Conservation (phyloP, 345 rosid species). For the Lepidium aucheri region DNA sequence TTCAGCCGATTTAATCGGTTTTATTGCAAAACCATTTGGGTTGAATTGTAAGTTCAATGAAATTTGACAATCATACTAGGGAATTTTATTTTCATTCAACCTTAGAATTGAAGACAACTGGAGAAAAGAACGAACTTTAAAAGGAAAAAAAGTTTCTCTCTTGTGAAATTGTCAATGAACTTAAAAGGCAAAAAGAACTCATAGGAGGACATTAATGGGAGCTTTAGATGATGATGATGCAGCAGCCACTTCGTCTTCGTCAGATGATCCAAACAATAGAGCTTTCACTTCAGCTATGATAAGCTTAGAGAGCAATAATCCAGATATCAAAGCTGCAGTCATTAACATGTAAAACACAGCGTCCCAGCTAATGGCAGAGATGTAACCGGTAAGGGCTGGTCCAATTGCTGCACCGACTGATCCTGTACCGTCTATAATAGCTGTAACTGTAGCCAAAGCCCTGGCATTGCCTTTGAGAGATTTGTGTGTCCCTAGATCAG, state of each 20-base stretch:
- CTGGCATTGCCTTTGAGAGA: constrained; percentile 81
- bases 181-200: background rate
- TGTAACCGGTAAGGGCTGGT: constrained; percentile 82
- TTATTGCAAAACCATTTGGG: background rate
- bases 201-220: constrained; percentile 25
- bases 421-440: constrained; percentile 97
- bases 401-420: constrained; percentile 95
- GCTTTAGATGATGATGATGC: constrained; percentile 14
- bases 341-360: constrained; percentile 88
- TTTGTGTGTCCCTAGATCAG: constrained; percentile 91
- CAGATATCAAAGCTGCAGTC: constrained; percentile 79
- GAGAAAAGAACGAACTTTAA: background rate
- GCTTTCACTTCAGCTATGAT: constrained; percentile 60
- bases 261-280: constrained; percentile 38
- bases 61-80: background rate
- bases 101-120: background rate
- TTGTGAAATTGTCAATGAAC: background rate
- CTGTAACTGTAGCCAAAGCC: constrained; percentile 92
- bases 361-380: constrained; percentile 77
- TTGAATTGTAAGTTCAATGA: too few species aligned
- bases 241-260: background rate
- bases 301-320: constrained; percentile 70
- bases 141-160: background rate
- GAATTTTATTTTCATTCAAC: constrained; percentile 8
- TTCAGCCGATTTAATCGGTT: background rate